Base-by-base conservation (phyloP, 164 flowering plant species). In the Litsea cubeba region DNA sequence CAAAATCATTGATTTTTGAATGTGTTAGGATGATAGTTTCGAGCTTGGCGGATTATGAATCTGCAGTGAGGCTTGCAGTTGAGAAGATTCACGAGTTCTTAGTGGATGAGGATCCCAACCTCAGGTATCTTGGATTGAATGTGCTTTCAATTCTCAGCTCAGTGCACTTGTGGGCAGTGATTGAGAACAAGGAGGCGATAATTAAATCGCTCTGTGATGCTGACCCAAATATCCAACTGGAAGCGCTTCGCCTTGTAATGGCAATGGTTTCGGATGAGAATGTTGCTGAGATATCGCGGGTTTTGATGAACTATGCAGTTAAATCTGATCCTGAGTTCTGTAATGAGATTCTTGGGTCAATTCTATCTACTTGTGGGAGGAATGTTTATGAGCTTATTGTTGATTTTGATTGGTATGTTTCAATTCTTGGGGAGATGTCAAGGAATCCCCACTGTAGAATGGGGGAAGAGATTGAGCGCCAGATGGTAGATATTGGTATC, bases 391-490 rank as follows among this genome's bases (percentile, higher is more conserved):
- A 92, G 86, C 79, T 88, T 8, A 73, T 95, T 64, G 76, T 81
- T 65, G 97, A 95, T 81, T 95, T 95, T 71, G 98, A 93, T 79
- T 93, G 99, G 98, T 95, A 93, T 83, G 94, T 88, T 2, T 87
- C 90, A 2, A 93, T 95, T 84, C 92, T 95, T 71, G 97, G 97
- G 71, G 99, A 95, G 77, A 92, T 93, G 83, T 73, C 94, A 2
- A 85, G 97, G 82, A 84, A 89, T 30, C 97, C 95, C 22, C 89
- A 92, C 58, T 95, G 96, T 72, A 90, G 83, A 58, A 86, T 78
- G 79, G 97, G 97, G 12, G 91, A 86, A 57, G 98, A 95, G 79
- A 91, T 95, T 69, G 99, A 89, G 82, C 76, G 78, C 58, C 99
- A 95, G 82, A 82, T 95, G 70, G 79, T 93, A 76, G 99, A 95